Evolutionary conservation across 2,329 filamentous ascomycete species (phyloP).

Genomic region (Scedosporium aurantiacum): DNA sequence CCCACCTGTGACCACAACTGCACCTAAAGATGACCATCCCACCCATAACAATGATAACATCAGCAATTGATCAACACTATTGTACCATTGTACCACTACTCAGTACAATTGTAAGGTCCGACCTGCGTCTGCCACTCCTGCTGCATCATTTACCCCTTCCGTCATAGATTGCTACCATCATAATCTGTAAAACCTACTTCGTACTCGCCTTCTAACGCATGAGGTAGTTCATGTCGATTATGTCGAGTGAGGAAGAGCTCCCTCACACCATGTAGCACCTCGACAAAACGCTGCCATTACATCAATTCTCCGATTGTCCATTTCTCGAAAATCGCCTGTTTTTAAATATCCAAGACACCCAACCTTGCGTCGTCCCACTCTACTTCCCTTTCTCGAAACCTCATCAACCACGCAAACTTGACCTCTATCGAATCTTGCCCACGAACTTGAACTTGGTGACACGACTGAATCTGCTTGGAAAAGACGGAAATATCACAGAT

Average conservation of each 20-base stretch:
- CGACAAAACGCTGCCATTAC: neutral
- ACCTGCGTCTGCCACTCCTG: neutral
- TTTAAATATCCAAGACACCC: constrained; percentile 1
- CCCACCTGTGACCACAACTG: no score
- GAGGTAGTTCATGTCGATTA: no score
- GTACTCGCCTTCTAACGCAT: no score
- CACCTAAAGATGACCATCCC: no score
- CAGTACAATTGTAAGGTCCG: neutral
- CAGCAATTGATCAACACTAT: no score
- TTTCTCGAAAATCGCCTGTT: neutral
- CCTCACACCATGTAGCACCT: neutral
- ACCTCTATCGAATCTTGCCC: neutral
- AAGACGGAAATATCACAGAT: neutral
- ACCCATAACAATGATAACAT: no score
- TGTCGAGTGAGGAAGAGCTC: no score
- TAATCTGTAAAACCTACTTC: neutral
- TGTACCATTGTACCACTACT: neutral
- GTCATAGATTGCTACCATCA: neutral
- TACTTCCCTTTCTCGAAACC: neutral
- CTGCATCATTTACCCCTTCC: neutral
- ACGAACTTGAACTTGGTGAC: neutral
- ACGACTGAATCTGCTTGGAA: neutral
- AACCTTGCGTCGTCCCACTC: neutral
- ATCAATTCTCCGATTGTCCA: neutral
- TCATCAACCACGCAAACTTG: neutral